Conservation (phyloP, 768 basidiomycete species). For the Sarcomyxa edulis region DNA sequence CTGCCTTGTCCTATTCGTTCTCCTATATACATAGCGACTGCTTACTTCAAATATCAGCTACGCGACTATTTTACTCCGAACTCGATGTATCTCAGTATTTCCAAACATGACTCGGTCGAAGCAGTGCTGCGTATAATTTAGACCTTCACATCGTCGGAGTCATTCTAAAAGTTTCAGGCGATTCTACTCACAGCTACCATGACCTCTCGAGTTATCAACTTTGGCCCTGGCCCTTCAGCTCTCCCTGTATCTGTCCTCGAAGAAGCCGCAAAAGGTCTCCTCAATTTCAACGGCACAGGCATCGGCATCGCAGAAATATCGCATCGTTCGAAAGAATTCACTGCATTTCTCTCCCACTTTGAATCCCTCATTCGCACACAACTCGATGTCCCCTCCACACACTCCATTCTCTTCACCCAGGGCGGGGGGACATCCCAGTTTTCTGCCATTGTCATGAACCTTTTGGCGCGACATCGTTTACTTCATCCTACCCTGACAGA, state of each 20-base stretch:
- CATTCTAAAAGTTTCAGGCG: too few relatives aligned
- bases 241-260: conserved; percentile 83
- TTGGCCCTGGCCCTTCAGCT: conserved; percentile 92
- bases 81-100: too few relatives aligned
- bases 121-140: too few relatives aligned
- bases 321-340: conserved; percentile 90
- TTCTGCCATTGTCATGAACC: conserved; percentile 86
- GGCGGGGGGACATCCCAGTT: conserved; percentile 93
- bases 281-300: conserved; percentile 87
- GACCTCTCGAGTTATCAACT: conserved; percentile 69
- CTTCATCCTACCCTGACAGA: conserved; percentile 54
- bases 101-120: too few relatives aligned
- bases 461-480: conserved; percentile 81
- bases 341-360: conserved; percentile 55
- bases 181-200: conserved; percentile 22
- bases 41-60: too few relatives aligned
- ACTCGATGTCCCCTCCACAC: conserved; percentile 77
- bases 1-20: too few relatives aligned
- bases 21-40: too few relatives aligned
- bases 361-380: conserved; percentile 68
- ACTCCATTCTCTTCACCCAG: conserved; percentile 88
- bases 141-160: too few relatives aligned
- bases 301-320: conserved; percentile 97
- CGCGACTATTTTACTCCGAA: too few relatives aligned
- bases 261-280: conserved; percentile 77